These are phyloP conservation scores for Leccinum aurantiacum DNA, from an alignment of 768 basidiomycete species.

Conservation along the genomic window DNA sequence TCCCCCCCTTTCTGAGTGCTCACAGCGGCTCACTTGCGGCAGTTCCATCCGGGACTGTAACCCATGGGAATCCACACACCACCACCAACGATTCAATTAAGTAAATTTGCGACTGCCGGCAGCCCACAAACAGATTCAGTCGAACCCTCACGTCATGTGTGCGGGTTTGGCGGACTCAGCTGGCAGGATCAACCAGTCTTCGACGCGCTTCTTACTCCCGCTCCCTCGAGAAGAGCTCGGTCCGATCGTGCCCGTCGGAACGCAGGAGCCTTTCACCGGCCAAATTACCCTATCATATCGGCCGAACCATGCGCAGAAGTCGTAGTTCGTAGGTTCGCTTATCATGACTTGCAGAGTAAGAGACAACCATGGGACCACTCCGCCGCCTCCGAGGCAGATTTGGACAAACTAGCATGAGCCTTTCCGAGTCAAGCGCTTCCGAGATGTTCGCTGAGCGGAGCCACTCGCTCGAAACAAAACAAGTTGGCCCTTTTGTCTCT, in stretches of 20 bases:
- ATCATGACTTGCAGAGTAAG: not conserved
- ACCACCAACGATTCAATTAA: not conserved
- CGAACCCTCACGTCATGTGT: not conserved
- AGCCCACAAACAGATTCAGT: not conserved
- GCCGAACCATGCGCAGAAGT: not conserved
- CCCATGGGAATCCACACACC: not conserved
- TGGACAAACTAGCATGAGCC: not conserved
- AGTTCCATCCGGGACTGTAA: not conserved
- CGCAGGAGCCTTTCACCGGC: not conserved
- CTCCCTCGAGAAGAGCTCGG: not conserved
- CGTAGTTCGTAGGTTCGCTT: not conserved
- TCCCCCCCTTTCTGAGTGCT: not conserved
- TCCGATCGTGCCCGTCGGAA: not conserved
- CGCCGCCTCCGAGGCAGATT: not conserved
- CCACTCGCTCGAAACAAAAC: not conserved
- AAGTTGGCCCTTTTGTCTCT: not conserved
- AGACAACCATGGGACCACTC: not conserved
- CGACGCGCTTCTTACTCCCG: not conserved
- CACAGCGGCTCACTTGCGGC: slow-evolving; percentile 6
- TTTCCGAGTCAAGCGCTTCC: not conserved
- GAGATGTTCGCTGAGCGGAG: not conserved
- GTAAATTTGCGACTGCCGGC: not conserved
- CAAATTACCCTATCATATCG: not conserved
- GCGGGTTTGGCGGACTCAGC: not conserved
- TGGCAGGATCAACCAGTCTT: not conserved